phyloP scores from a whole-genome alignment of 192 early-diverging fungal genomes.

The Chytriomyces hyalinus region DNA sequence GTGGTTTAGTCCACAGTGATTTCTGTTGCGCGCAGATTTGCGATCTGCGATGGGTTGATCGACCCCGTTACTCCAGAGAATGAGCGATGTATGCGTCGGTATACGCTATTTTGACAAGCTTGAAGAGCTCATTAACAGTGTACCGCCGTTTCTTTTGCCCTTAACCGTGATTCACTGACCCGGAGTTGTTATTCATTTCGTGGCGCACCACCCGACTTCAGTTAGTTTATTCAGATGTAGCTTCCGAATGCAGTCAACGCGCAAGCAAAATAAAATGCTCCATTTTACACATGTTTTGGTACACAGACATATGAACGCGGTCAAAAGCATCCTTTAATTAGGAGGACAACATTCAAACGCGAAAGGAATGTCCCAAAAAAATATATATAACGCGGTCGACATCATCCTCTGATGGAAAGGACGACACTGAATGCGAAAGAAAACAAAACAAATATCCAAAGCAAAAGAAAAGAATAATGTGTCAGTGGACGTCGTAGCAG shows the following conservation, averaged over 20 bases:
- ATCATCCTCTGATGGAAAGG: no score
- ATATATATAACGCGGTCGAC: no score
- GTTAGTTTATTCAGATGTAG: constrained; percentile 57
- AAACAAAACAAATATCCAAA: no score
- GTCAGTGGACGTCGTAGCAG: no score
- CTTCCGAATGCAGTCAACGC: constrained; percentile 38
- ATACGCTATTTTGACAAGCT: constrained; percentile 47
- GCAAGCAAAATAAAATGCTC: no score
- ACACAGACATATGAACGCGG: no score
- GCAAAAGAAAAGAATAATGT: no score
- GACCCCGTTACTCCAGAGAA: constrained; percentile 21
- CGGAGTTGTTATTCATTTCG: constrained; percentile 36
- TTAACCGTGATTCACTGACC: neutral
- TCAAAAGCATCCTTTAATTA: no score
- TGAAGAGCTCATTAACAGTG: constrained; percentile 55
- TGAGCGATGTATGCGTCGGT: constrained; percentile 30
- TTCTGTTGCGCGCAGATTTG: constrained; percentile 29
- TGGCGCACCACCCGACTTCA: constrained; percentile 56
- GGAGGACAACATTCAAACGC: no score
- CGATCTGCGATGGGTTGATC: neutral
- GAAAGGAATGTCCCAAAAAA: no score
- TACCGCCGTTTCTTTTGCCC: constrained; percentile 9
- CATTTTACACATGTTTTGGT: no score
- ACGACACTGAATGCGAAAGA: no score
- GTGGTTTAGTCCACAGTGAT: constrained; percentile 38